Conservation (phyloP, 2,329 filamentous ascomycete genomes). For the Xylariomycetidae sp. region DNA sequence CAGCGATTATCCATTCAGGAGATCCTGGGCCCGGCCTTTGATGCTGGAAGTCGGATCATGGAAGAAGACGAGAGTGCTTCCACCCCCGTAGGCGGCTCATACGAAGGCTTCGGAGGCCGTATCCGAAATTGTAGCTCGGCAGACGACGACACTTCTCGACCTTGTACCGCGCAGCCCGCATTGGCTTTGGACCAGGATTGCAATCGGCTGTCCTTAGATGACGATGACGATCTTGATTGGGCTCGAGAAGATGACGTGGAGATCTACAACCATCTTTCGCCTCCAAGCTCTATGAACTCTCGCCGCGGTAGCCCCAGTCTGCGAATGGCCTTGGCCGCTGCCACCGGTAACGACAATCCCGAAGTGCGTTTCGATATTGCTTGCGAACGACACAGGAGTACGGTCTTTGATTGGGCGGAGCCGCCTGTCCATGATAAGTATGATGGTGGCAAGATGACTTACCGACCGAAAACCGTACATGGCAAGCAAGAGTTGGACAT, state of each 20-base stretch:
- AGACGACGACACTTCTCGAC: slow-evolving; percentile 16
- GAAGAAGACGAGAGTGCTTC: slow-evolving; percentile 55
- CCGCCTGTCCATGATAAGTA: slow-evolving; percentile 55
- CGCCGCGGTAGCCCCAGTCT: slow-evolving; percentile 47
- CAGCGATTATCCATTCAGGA: slow-evolving; percentile 55
- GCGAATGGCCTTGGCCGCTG: slow-evolving; percentile 46
- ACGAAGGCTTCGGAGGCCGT: slow-evolving; percentile 23
- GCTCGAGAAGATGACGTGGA: slow-evolving; percentile 49
- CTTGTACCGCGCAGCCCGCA: slow-evolving; percentile 21
- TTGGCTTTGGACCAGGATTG: slow-evolving; percentile 35
- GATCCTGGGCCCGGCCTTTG: slow-evolving; percentile 49
- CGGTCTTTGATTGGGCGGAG: slow-evolving; percentile 75
- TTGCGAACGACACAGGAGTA: slow-evolving; percentile 55
- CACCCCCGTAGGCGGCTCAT: slow-evolving; percentile 42
- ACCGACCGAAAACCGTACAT: slow-evolving; percentile 68
- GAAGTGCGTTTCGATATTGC: slow-evolving; percentile 28
- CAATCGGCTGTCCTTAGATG: slow-evolving; percentile 50
- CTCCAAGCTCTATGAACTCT: slow-evolving; percentile 51
- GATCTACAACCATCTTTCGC: slow-evolving; percentile 51
- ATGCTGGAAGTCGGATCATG: slow-evolving; percentile 51
- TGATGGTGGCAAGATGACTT: slow-evolving; percentile 50
- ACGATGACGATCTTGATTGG: slow-evolving; percentile 61
- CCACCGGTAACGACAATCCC: slow-evolving; percentile 41
- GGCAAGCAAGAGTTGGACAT: slow-evolving; percentile 67
- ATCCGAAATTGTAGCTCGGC: slow-evolving; percentile 18